Percentiles rank a stretch among this genome's conserved stretches.
Evolutionary conservation across 306 rosid genomes (phyloP).

Genomic region (Castanopsis chinensis): DNA sequence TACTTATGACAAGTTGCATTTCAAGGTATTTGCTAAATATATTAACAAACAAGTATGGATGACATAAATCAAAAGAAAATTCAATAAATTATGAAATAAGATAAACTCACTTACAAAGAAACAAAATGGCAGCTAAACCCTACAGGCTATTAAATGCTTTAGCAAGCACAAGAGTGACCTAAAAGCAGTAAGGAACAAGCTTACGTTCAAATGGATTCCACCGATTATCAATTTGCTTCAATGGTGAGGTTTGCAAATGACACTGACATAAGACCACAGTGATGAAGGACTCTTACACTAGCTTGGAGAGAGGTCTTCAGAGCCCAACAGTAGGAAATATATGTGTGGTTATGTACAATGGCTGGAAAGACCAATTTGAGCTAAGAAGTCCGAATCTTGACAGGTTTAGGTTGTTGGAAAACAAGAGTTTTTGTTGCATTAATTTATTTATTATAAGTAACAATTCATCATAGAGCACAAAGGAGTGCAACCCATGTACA

Average conservation of each 20-base stretch:
- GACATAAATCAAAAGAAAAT: slow-evolving; percentile 5
- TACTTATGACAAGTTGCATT: slow-evolving; percentile 36
- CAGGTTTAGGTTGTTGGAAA: neutral
- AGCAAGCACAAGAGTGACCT: slow-evolving; percentile 6
- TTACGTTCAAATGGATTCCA: slow-evolving; percentile 2
- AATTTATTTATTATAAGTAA: no score
- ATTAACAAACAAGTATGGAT: slow-evolving; percentile 17
- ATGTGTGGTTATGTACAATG: neutral
- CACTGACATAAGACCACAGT: neutral
- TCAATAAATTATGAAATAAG: neutral
- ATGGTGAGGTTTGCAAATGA: neutral
- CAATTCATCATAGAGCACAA: no score
- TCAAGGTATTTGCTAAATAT: slow-evolving; percentile 23
- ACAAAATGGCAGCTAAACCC: neutral
- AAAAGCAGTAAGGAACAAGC: slow-evolving; percentile 14
- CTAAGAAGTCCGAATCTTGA: neutral
- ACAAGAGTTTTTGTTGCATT: neutral
- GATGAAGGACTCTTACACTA: neutral
- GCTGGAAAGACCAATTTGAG: neutral
- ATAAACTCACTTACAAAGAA: neutral
- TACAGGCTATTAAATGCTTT: neutral
- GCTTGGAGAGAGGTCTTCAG: neutral
- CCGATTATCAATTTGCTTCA: neutral
- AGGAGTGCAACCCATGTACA: no score
- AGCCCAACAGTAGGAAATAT: neutral